A percentile compares a stretch with the other conserved stretches of the same genome.
phyloP scores from a whole-genome alignment of 2,329 filamentous ascomycete species.

The Chaetomium olivaceum region DNA sequence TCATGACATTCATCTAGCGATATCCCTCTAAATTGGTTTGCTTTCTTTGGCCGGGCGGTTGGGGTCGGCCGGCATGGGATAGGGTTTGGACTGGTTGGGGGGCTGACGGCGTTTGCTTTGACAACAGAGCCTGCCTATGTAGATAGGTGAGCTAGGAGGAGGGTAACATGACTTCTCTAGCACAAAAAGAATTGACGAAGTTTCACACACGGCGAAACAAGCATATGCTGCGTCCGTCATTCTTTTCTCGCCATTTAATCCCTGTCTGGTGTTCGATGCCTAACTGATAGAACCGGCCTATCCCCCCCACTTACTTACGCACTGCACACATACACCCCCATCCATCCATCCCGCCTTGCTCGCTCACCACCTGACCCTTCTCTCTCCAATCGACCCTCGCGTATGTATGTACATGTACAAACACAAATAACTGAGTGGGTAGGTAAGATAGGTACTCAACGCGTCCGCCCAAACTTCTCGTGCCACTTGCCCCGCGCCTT shows the following conservation, averaged over 20 bases:
- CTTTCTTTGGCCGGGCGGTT: not conserved
- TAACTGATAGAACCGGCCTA: not conserved
- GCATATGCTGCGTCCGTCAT: not conserved
- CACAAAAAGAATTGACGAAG: not conserved
- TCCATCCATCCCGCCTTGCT: not conserved
- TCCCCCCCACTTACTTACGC: not conserved
- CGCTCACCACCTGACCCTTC: not conserved
- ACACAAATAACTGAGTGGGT: not conserved
- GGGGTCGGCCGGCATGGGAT: not conserved
- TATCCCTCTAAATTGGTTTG: not conserved
- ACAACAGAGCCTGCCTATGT: not conserved
- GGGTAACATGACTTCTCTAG: not conserved
- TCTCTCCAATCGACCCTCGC: not conserved
- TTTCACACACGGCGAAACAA: not conserved
- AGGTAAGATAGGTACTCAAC: conserved; percentile 36
- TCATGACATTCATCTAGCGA: not conserved
- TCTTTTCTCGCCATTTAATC: not conserved
- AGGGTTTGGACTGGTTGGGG: too few species aligned
- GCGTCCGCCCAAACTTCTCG: conserved; percentile 55
- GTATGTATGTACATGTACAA: not conserved
- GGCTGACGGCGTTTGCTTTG: not conserved
- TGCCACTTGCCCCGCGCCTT: conserved; percentile 57
- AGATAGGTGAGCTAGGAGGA: not conserved
- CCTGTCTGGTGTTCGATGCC: not conserved
- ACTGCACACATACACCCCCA: not conserved